Percentiles rank a stretch among this genome's conserved stretches.
phyloP scores from a whole-genome alignment of 108 stramenopile genomes.

The Nitzschia sp. region DNA sequence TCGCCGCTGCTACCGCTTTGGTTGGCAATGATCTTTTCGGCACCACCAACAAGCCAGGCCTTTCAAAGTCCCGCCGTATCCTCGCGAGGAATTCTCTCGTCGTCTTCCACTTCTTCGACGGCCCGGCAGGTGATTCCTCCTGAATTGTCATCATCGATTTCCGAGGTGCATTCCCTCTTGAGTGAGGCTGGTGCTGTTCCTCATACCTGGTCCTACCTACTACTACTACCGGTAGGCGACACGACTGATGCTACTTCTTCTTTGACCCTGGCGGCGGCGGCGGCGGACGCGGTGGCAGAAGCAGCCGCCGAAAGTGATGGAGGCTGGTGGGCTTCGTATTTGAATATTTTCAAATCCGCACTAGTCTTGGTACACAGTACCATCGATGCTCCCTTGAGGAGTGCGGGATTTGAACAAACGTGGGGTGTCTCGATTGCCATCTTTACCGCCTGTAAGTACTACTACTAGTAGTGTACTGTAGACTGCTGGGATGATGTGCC shows the following conservation, averaged over 20 bases:
- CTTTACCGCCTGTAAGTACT: slow-evolving; percentile 75
- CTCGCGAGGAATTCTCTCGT: no score
- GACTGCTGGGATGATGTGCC: not conserved
- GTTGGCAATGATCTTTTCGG: no score
- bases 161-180: not conserved
- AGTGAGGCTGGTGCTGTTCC: not conserved
- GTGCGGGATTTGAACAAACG: slow-evolving; percentile 64
- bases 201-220: not conserved
- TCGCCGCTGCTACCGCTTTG: no score
- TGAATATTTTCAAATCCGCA: slow-evolving; percentile 54
- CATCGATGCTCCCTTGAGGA: slow-evolving; percentile 64
- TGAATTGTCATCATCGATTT: not conserved
- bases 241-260: not conserved
- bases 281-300: slow-evolving; percentile 29
- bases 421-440: slow-evolving; percentile 82
- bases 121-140: not conserved
- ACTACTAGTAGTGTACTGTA: no score
- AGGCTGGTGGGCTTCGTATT: slow-evolving; percentile 56
- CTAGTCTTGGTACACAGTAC: slow-evolving; percentile 60
- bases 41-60: no score
- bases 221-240: not conserved
- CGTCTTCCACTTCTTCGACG: not conserved
- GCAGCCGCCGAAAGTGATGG: slow-evolving; percentile 22
- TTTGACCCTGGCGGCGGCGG: not conserved
- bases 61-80: not conserved